Evolutionary conservation across 768 basidiomycete genomes (phyloP).

Genomic region (Coprinopsis cinerea): DNA sequence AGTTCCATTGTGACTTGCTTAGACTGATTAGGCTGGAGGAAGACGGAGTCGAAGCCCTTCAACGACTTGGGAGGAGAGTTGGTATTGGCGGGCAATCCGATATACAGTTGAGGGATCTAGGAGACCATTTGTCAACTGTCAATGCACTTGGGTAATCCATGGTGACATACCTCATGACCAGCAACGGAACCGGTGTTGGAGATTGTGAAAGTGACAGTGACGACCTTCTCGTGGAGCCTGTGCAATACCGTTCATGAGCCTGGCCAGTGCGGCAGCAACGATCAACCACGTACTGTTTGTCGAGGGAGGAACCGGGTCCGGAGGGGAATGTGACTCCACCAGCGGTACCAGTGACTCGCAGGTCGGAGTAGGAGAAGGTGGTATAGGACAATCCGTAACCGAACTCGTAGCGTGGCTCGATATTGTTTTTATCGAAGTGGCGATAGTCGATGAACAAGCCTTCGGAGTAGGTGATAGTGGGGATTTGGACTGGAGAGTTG

Average conservation of each 20-base stretch:
- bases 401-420: constrained; percentile 44
- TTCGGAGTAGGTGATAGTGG: constrained; percentile 53
- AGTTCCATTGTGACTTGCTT: constrained; percentile 41
- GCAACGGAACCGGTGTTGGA: constrained; percentile 47
- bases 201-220: constrained; percentile 48
- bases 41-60: constrained; percentile 53
- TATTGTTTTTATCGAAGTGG: constrained; percentile 44
- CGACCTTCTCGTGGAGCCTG: constrained; percentile 46
- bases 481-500: constrained; percentile 28
- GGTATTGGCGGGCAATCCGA: constrained; percentile 42
- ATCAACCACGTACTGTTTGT: constrained; percentile 44
- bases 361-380: constrained; percentile 42
- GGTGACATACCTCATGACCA: constrained; percentile 46
- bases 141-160: not conserved
- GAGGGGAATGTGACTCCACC: constrained; percentile 37
- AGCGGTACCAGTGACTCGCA: constrained; percentile 36
- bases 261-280: not conserved
- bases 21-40: constrained; percentile 37
- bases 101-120: constrained; percentile 53
- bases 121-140: not conserved
- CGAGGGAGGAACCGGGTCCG: constrained; percentile 45
- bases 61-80: constrained; percentile 43
- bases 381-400: constrained; percentile 55
- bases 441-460: constrained; percentile 54
- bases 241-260: not conserved